Base-by-base conservation (phyloP, 2,329 filamentous ascomycete species). In the Penicillium freii region DNA sequence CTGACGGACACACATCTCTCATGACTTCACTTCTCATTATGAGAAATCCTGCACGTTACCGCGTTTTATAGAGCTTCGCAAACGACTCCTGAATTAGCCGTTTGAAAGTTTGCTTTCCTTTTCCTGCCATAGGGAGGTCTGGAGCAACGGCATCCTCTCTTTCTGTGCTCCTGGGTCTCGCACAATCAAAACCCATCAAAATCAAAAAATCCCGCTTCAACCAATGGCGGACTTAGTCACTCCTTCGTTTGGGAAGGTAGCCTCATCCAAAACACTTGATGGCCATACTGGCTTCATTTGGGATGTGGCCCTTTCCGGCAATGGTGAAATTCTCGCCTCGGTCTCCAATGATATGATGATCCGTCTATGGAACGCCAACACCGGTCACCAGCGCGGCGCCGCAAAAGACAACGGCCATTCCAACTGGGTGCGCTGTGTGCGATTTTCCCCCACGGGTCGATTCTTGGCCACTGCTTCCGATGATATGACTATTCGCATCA, bases 331-430 rank as follows among this genome's bases (percentile, higher is more conserved):
- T 15, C 54, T 57, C 17, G 54, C 54, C 36, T 57, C 54, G 10
- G 49, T 57, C 36, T 57, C 54, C 19, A 57, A 57, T 33, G 54
- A 57, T 23, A 57, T 57, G 54, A 57, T 52, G 49, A 57, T 57
- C 27, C 54, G 54, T 15, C 29, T 57, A 38, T 57, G 54, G 54
- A 57, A 57, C 49, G 43, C 49, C 54, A 53, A 47, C n/a, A 57
- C 54, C 21, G 54, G 54, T n/a, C 54, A 36, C n/a, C 54, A 47
- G 43, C 54, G 54, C 23, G 29, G 54, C n/a, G 9, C 50, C 19
- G 49, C 54, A 38, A 57, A 45, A 40, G 49, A 57, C 25, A 57
- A 57, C 23, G 54, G 54, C 42, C 54, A 57, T 25, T 46, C 54
- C 15, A 42, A 29, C n/a, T 57, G 54, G 54, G 54, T 57, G 11